Percentiles rank a stretch among this genome's conserved stretches.
These are phyloP conservation scores for Casuarina glauca DNA, from an alignment of 306 rosid species.

Conservation along the genomic window DNA sequence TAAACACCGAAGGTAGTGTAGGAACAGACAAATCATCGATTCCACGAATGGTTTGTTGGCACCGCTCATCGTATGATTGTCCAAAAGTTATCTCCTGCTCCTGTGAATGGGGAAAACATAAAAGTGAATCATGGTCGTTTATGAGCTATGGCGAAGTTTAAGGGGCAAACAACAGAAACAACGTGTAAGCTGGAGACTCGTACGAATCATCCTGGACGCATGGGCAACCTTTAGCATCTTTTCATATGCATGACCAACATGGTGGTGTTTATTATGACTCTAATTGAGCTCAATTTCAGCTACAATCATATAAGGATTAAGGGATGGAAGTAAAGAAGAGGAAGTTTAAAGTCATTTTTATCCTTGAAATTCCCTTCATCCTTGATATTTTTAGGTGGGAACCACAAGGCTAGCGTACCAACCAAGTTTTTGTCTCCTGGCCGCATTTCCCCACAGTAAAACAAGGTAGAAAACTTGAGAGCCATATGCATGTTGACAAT, in stretches of 20 bases:
- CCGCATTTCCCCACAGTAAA: slow-evolving; percentile 31
- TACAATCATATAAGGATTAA: too few relatives aligned
- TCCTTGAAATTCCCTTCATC: neutral
- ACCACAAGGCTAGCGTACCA: slow-evolving; percentile 11
- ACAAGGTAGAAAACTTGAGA: neutral
- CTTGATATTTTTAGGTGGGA: slow-evolving; percentile 20
- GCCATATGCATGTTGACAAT: neutral
- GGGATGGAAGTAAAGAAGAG: neutral
- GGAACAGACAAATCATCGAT: too few relatives aligned
- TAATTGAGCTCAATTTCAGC: neutral
- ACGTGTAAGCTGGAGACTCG: too few relatives aligned
- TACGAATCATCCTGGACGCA: too few relatives aligned
- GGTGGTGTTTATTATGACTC: neutral
- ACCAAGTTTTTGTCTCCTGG: slow-evolving; percentile 27
- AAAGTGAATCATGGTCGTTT: too few relatives aligned
- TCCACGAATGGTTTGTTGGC: neutral
- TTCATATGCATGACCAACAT: neutral
- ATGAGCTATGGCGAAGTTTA: too few relatives aligned
- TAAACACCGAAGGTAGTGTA: too few relatives aligned
- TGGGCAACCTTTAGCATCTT: neutral
- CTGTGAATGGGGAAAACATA: neutral
- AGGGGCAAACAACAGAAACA: too few relatives aligned
- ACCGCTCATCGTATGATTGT: neutral
- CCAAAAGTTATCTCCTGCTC: neutral
- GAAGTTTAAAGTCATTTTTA: neutral